Percentiles rank a stretch among this genome's conserved stretches.
These are phyloP conservation scores for Penicillium mononematosum DNA, from an alignment of 495 filamentous ascomycete species.

Conservation along the genomic window DNA sequence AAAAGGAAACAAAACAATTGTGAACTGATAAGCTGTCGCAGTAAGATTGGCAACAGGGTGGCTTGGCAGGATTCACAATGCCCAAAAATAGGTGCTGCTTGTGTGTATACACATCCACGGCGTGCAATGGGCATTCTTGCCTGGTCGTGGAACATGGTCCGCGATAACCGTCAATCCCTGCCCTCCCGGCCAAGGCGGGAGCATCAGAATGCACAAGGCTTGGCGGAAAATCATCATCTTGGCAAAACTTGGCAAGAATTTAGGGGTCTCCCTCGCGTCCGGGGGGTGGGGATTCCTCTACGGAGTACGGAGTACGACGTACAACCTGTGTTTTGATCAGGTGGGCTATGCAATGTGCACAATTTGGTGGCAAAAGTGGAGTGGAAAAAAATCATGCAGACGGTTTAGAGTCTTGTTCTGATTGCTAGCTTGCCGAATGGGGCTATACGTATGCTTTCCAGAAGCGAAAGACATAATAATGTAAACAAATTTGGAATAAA, in stretches of 20 bases:
- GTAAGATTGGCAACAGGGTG: constrained; percentile 10
- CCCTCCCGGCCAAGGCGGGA: constrained; percentile 27
- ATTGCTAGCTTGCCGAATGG: constrained; percentile 15
- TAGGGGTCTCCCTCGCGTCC: constrained; percentile 27
- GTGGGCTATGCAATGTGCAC: constrained; percentile 8
- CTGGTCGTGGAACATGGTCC: constrained; percentile 20
- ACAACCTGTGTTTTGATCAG: constrained; percentile 4
- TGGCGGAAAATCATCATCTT: constrained; percentile 38
- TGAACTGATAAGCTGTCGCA: constrained; percentile 7
- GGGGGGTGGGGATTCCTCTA: constrained; percentile 9
- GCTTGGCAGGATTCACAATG: constrained; percentile 12
- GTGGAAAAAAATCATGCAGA: neutral
- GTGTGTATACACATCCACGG: constrained; percentile 5
- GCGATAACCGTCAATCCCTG: constrained; percentile 15
- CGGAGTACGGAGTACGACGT: neutral
- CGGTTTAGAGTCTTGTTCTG: constrained; percentile 7
- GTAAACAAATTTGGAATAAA: constrained; percentile 5
- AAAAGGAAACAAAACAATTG: neutral
- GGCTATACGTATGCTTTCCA: constrained; percentile 13
- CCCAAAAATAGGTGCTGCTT: constrained; percentile 11
- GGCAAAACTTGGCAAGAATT: constrained; percentile 37
- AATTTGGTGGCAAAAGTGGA: neutral
- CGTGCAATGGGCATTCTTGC: constrained; percentile 8
- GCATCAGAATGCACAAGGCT: constrained; percentile 40
- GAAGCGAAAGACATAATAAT: constrained; percentile 11